phyloP scores from a whole-genome alignment of 306 rosid genomes.

The Lathyrus oleraceus region DNA sequence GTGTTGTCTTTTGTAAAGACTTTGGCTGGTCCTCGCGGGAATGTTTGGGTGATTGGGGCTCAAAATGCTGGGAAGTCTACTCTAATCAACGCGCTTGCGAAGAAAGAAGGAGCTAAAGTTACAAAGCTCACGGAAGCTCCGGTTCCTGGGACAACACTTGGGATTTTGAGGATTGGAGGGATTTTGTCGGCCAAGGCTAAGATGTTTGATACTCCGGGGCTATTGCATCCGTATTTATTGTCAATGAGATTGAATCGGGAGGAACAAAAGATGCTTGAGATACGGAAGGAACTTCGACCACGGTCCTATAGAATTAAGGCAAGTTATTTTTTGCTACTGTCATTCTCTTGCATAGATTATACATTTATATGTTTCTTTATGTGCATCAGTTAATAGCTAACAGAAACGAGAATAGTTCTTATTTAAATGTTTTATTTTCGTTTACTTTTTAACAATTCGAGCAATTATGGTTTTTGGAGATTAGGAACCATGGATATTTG shows the following conservation, averaged over 20 bases:
- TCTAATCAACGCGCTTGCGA: constrained; percentile 71
- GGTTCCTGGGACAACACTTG: constrained; percentile 90
- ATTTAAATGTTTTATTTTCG: not conserved
- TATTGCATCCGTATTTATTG: constrained; percentile 73
- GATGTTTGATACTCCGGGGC: constrained; percentile 96
- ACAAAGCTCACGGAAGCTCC: constrained; percentile 92
- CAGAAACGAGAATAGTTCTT: not conserved
- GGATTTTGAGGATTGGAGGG: constrained; percentile 85
- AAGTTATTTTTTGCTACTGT: constrained; percentile 39
- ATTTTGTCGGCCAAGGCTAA: constrained; percentile 86
- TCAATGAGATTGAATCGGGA: constrained; percentile 82
- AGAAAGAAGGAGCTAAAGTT: constrained; percentile 79
- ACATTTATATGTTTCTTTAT: constrained; percentile 23
- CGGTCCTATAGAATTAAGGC: constrained; percentile 83
- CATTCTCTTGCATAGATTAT: constrained; percentile 26
- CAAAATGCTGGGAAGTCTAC: constrained; percentile 99
- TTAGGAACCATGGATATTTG: constrained; percentile 9
- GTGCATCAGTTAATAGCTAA: constrained; percentile 2
- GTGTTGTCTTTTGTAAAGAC: constrained; percentile 71
- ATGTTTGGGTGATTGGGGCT: constrained; percentile 96
- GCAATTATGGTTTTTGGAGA: not conserved
- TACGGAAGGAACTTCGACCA: constrained; percentile 89
- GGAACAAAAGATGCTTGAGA: constrained; percentile 90
- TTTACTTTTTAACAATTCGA: not conserved
- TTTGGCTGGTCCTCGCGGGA: constrained; percentile 93